phyloP scores from a whole-genome alignment of 352 stramenopile species.

The Phytophthora melonis region DNA sequence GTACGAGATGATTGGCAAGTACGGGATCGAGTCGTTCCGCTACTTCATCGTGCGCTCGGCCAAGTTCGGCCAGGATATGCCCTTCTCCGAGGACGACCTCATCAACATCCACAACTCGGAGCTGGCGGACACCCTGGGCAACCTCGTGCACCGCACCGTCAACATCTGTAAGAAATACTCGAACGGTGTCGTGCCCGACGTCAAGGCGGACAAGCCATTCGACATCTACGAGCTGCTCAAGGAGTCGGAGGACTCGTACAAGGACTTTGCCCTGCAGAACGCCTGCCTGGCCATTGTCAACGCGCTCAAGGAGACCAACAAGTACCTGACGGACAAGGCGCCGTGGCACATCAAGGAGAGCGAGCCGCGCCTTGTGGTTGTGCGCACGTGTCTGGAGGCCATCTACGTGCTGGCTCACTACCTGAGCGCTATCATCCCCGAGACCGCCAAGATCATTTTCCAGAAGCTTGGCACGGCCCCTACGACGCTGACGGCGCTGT shows the following conservation, averaged over 20 bases:
- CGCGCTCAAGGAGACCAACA: conserved; percentile 95
- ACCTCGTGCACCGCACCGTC: conserved; percentile 97
- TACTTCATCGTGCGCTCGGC: conserved; percentile 93
- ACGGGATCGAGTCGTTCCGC: conserved; percentile 96
- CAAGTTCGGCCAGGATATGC: conserved; percentile 97
- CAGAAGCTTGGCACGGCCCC: conserved; percentile 93
- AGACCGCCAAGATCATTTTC: conserved; percentile 93
- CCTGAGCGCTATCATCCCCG: conserved; percentile 94
- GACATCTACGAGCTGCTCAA: conserved; percentile 86
- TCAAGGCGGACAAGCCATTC: neutral
- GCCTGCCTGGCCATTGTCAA: conserved; percentile 92
- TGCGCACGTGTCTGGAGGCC: conserved; percentile 96
- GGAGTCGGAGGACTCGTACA: conserved; percentile 91
- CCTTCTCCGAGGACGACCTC: conserved; percentile 93
- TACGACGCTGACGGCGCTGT: conserved; percentile 77
- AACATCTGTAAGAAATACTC: neutral
- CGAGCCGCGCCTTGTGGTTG: conserved; percentile 89
- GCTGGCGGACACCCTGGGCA: conserved; percentile 92
- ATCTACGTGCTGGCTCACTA: conserved; percentile 98
- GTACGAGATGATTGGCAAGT: conserved; percentile 95
- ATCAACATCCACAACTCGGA: conserved; percentile 98
- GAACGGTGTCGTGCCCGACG: neutral
- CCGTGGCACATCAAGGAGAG: conserved; percentile 98
- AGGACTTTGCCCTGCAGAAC: conserved; percentile 93
- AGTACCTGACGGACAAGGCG: conserved; percentile 97